Base-by-base conservation (phyloP, 495 filamentous ascomycete genomes). In the Rhypophila decipiens region DNA sequence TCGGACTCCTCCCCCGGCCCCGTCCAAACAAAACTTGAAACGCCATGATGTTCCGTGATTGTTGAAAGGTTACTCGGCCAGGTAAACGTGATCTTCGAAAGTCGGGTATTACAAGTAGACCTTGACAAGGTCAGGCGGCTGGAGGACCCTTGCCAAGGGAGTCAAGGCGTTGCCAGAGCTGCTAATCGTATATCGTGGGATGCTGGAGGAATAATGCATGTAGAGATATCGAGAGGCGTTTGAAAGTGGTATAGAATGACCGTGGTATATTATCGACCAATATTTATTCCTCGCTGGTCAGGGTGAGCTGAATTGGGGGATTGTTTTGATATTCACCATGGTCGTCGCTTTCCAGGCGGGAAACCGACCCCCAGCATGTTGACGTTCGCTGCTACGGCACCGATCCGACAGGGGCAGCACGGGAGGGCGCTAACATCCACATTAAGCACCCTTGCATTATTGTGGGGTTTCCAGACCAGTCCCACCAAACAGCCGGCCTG, bases 1-100 rank as follows among this genome's bases (percentile, higher is more conserved):
- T 64, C 39, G 65, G 71, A 51, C 67, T 79, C 64, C 65, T 75
- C 56, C 60, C 74, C 67, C 73, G 80, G 59, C 77, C 81, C 57
- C 89, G 76, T 45, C 80, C 83, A 64, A 96, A 96, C 51, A 98
- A n/a, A n/a, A n/a, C n/a, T n/a, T n/a, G 79, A 71, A 99, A 99
- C 19, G 93, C 86, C 88, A 96, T 95, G 43, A n/a, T 53, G 62
- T 59, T 35, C 17, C 45, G 52, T 47, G 24, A 31, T 24, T n/a
- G 24, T 18, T 34, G 13, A 11, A n/a, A 15, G 23, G 23, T 22
- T 24, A 31, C 8, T 15, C 17, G 33, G 29, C 5, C 15, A 7
- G 29, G 29, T 33, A 7, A 13, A 13, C 7, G 8, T 7, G 13
- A 33, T 33, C 13, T 7, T 33, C 29, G 29, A 33, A 7, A 33